Base-by-base conservation (phyloP, 2,329 filamentous ascomycete genomes). In the Fusarium lateritium region DNA sequence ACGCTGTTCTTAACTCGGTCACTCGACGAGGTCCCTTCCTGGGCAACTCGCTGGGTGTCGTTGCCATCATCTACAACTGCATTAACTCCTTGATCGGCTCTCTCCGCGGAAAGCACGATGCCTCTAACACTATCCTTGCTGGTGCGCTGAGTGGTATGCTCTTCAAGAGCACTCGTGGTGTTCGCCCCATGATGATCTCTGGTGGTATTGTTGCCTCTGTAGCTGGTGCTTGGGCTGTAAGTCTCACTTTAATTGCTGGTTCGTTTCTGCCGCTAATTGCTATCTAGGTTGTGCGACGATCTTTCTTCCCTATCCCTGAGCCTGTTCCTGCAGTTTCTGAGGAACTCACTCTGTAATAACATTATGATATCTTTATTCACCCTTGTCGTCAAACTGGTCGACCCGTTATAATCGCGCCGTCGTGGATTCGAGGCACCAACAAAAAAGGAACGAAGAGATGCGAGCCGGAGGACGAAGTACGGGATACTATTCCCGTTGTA, bases 61-160 rank as follows among this genome's bases (percentile, higher is more conserved):
- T 99, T 55, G 96, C 97, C 34, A 94, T 99, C 85, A 90, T 94
- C 54, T 99, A 99, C 83, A 99, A 98, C 82, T 92, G 93, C 56
- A 86, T 96, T 80, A 97, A 97, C 83, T 96, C 93, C 33, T 89
- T 89, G 58, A 89, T 97, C 65, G 94, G 94, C 39, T 90, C 92
- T 75, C 79, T 90, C 69, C 86, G 94, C 65, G 94, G 94, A 68
- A 93, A 94, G 83, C 94, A 97, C 74, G 97, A 99, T 79, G 88
- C 94, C 5, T 88, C 91, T 61, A 99, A 99, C 84, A 96, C 94
- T 68, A 88, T 99, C 55, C 81, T 88, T 21, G 95, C 96, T 7
- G 96, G 97, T 70, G 92, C 86, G 2, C 79, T 99, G 73, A 97
- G 94, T 77, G 96, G 96, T 61, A 94, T 95, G 87, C 79, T 99